These are phyloP conservation scores for Haemoproteus tartakovskyi DNA, from an alignment of 169 alveolate genomes.

Conservation along the genomic window DNA sequence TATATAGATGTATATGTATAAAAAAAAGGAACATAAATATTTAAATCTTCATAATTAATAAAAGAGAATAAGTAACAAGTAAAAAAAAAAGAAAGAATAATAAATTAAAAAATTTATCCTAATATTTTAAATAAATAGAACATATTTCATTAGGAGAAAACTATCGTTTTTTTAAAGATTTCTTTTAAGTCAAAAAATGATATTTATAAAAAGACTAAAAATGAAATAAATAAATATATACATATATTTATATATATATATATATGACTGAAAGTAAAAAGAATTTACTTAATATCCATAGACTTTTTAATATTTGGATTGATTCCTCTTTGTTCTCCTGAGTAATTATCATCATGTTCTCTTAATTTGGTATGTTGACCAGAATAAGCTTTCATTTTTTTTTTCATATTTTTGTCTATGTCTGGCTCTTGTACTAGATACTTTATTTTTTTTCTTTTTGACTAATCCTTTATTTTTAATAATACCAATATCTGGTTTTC, in stretches of 20 bases:
- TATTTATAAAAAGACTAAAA: neutral
- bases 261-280: neutral
- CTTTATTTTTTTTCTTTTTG: slow-evolving; percentile 89
- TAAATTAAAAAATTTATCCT: too few relatives aligned
- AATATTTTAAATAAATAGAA: too few relatives aligned
- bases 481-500: slow-evolving; percentile 76
- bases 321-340: slow-evolving; percentile 85
- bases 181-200: too few relatives aligned
- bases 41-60: too few relatives aligned
- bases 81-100: neutral
- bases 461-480: slow-evolving; percentile 88
- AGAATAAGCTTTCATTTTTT: slow-evolving; percentile 75
- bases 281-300: slow-evolving; percentile 32
- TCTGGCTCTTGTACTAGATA: slow-evolving; percentile 92
- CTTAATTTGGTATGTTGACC: slow-evolving; percentile 71
- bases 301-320: slow-evolving; percentile 82
- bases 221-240: slow-evolving; percentile 12
- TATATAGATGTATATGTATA: too few relatives aligned
- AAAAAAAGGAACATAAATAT: too few relatives aligned
- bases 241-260: slow-evolving; percentile 1
- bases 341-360: slow-evolving; percentile 74
- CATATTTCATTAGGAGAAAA: too few relatives aligned
- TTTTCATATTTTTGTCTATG: slow-evolving; percentile 86
- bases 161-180: too few relatives aligned
- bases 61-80: neutral